Evolutionary conservation across 2,329 filamentous ascomycete genomes (phyloP).

Genomic region (Simplicillium sp.): DNA sequence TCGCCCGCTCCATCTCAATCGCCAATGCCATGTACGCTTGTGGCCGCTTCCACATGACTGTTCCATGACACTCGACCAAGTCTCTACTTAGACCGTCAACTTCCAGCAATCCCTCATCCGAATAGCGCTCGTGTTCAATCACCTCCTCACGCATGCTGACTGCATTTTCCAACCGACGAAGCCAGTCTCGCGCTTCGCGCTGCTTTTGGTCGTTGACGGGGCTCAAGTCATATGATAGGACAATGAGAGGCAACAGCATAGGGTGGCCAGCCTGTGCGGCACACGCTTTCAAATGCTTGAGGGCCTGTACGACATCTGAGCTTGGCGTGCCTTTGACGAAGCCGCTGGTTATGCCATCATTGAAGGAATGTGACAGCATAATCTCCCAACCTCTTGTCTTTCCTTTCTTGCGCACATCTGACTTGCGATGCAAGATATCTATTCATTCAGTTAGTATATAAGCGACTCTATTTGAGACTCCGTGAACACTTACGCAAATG

Average conservation of each 20-base stretch:
- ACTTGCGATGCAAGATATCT: conserved; percentile 57
- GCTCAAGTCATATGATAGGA: conserved; percentile 49
- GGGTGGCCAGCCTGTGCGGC: conserved; percentile 43
- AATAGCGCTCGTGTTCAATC: conserved; percentile 43
- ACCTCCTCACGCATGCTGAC: conserved; percentile 53
- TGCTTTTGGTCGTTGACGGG: conserved; percentile 49
- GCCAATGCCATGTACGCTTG: conserved; percentile 49
- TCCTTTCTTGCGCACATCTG: conserved; percentile 56
- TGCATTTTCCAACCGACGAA: conserved; percentile 50
- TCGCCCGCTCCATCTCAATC: conserved; percentile 35
- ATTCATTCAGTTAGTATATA: conserved; percentile 3
- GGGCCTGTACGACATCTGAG: conserved; percentile 40
- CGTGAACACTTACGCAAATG: conserved; percentile 39
- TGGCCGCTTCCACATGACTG: conserved; percentile 54
- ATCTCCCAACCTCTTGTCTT: conserved; percentile 56
- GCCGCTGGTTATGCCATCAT: conserved; percentile 45
- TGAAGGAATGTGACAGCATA: conserved; percentile 49
- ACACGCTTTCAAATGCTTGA: conserved; percentile 41
- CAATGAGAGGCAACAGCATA: conserved; percentile 47
- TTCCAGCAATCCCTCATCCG: conserved; percentile 42
- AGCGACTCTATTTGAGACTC: neutral
- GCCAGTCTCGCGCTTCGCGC: conserved; percentile 52
- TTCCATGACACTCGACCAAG: conserved; percentile 53
- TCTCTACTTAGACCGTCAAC: conserved; percentile 52
- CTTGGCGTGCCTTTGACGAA: conserved; percentile 52